Evolutionary conservation across 164 flowering plant species (phyloP), one percentile per base, ranked within the genome.

Genomic region (Liquidambar formosana): DNA sequence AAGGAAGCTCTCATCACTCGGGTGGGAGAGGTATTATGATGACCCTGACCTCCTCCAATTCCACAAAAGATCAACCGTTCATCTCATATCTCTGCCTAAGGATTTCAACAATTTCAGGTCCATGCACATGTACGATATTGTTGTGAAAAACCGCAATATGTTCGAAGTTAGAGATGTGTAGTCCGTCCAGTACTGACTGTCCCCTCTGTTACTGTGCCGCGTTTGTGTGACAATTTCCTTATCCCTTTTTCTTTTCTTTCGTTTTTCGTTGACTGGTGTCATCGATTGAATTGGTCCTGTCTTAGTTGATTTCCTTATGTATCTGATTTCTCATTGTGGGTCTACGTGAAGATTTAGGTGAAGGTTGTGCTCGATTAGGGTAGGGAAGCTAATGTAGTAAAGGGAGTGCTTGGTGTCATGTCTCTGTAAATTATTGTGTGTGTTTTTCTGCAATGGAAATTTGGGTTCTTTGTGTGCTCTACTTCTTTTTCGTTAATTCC

Each of bases 1-100:
- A 57, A 52, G 79, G 15, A 88, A 83, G 75, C 76, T 94, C 0
- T n/a, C 16, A 1, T 66, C 76, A 0, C 83, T 92, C 0, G 98
- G 98, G 0, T 94, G 98, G 98, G 93, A 92, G 74, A 73, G 97
- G 74, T 92, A 94, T 75, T 83, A 90, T 60, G 89, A 89, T 57
- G 93, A 94, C 46, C 89, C 90, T 0, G 87, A 85, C 41, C 89
- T 94, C 10, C 85, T 88, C 48, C 97, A 94, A 72, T 94, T 84
- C 83, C 98, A 94, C 74, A 94, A 90, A 71, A 68, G 82, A 9
- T 79, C 85, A 48, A 84, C 98, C 1, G 83, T 89, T n/a, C 85
- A 94, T 51, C 87, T 94, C 71, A 90, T 94, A 65, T 94, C 98
- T 2, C 95, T 94, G 47, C 98, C 98, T 0, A 85, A 63, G 66